These are phyloP conservation scores for Brachypodium distachyon DNA, from an alignment of 202 grass and related monocot species.

Conservation along the genomic window DNA sequence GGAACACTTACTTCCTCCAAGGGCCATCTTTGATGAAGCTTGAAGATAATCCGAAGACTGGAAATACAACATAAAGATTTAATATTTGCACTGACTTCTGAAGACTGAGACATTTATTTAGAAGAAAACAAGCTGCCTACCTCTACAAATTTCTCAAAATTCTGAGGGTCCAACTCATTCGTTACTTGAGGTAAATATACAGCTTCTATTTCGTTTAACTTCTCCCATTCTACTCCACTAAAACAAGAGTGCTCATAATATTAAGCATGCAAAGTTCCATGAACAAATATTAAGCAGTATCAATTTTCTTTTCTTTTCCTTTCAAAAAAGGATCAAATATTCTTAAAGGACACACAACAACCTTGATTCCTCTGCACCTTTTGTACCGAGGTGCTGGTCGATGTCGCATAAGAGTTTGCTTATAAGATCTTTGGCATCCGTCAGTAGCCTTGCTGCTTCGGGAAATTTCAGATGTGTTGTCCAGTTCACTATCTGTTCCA, in stretches of 20 bases:
- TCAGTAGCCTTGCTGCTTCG: conserved; percentile 71
- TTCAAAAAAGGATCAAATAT: background rate
- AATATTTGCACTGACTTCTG: background rate
- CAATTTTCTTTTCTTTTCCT: background rate
- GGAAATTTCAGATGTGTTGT: conserved; percentile 98
- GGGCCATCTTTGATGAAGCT: conserved; percentile 75
- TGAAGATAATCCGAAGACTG: conserved; percentile 47
- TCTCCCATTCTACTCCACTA: conserved; percentile 58
- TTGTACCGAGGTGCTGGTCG: conserved; percentile 82
- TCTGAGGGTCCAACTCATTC: conserved; percentile 91
- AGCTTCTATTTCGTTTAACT: conserved; percentile 70
- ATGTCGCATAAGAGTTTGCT: conserved; percentile 91
- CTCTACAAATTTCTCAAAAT: conserved; percentile 98
- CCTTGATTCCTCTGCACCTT: conserved; percentile 92
- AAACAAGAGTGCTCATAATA: conserved; percentile 80
- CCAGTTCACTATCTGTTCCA: conserved; percentile 90
- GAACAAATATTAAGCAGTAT: conserved; percentile 5
- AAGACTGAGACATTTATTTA: background rate
- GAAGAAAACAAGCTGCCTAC: conserved; percentile 19
- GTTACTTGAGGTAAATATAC: conserved; percentile 91
- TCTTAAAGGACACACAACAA: conserved; percentile 22
- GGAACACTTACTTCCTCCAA: conserved; percentile 74
- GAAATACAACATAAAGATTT: background rate
- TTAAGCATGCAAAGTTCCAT: conserved; percentile 18
- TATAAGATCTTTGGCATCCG: conserved; percentile 77